phyloP scores from a whole-genome alignment of 345 rosid genomes.

The Lumnitzera racemosa region DNA sequence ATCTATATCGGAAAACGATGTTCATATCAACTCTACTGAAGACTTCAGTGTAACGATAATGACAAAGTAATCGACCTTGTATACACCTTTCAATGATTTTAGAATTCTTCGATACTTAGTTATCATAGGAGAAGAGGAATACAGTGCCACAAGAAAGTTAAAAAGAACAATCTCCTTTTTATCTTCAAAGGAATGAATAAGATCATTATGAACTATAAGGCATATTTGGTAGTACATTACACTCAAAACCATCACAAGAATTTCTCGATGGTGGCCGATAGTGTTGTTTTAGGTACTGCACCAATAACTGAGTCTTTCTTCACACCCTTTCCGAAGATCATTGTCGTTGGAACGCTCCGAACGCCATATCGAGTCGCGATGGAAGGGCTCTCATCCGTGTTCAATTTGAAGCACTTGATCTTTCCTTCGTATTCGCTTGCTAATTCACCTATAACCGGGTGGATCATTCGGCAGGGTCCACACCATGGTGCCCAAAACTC shows the following conservation, averaged over 20 bases:
- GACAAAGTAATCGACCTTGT: no score
- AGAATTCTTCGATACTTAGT: no score
- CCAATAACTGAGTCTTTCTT: slow-evolving; percentile 48
- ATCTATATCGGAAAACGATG: no score
- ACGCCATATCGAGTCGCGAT: slow-evolving; percentile 40
- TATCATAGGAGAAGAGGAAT: no score
- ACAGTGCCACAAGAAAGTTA: no score
- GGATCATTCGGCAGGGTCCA: slow-evolving; percentile 55
- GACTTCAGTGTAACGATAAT: no score
- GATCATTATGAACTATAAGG: no score
- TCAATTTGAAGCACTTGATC: slow-evolving; percentile 37
- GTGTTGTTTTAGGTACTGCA: slow-evolving; percentile 40
- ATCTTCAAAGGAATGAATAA: no score
- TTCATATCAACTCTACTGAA: no score
- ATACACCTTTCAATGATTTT: no score
- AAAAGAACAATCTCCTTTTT: no score
- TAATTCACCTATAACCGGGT: slow-evolving; percentile 43
- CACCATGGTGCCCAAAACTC: slow-evolving; percentile 69
- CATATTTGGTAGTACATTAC: no score
- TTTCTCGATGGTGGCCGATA: slow-evolving; percentile 37
- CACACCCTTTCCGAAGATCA: slow-evolving; percentile 48
- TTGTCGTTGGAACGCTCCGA: slow-evolving; percentile 51
- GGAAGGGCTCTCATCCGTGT: slow-evolving; percentile 44
- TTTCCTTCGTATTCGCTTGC: slow-evolving; percentile 42
- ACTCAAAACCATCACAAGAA: slow-evolving; percentile 19